phyloP scores from a whole-genome alignment of 345 rosid genomes.

The Arabis alpina region DNA sequence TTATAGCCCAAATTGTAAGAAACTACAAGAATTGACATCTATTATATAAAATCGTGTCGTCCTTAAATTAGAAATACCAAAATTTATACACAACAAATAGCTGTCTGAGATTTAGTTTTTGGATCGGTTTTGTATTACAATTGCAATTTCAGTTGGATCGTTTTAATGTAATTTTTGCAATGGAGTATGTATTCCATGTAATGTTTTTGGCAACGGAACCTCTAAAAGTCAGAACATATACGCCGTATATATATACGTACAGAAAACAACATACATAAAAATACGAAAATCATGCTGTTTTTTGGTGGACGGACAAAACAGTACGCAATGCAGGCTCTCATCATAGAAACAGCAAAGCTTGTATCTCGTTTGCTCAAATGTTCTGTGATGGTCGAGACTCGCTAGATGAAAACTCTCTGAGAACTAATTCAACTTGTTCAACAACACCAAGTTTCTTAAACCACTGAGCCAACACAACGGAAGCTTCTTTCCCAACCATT shows the following conservation, averaged over 20 bases:
- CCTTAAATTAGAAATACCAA: too few species aligned
- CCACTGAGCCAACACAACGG: conserved; percentile 66
- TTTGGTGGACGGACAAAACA: conserved; percentile 20
- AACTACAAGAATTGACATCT: not conserved
- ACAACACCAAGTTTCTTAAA: conserved; percentile 72
- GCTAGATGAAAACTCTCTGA: conserved; percentile 53
- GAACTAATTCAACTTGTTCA: conserved; percentile 65
- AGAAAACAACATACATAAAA: not conserved
- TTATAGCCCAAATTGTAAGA: not conserved
- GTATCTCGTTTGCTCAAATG: conserved; percentile 1
- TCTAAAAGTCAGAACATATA: conserved; percentile 1
- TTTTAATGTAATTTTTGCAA: not conserved
- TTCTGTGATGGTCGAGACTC: conserved; percentile 4
- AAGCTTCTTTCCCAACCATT: conserved; percentile 66
- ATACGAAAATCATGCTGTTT: conserved; percentile 21
- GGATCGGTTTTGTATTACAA: not conserved
- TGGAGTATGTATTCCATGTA: too few species aligned
- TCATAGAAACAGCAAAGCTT: conserved; percentile 1
- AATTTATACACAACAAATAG: not conserved
- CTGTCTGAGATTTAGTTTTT: not conserved
- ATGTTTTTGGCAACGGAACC: not conserved
- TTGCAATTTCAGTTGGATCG: not conserved
- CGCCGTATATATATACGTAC: conserved; percentile 7
- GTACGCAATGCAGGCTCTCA: conserved; percentile 11
- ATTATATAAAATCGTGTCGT: not conserved